Base-by-base conservation (phyloP, 225 moss, liverwort and hornwort species). In the Thuidium tamariscinum region DNA sequence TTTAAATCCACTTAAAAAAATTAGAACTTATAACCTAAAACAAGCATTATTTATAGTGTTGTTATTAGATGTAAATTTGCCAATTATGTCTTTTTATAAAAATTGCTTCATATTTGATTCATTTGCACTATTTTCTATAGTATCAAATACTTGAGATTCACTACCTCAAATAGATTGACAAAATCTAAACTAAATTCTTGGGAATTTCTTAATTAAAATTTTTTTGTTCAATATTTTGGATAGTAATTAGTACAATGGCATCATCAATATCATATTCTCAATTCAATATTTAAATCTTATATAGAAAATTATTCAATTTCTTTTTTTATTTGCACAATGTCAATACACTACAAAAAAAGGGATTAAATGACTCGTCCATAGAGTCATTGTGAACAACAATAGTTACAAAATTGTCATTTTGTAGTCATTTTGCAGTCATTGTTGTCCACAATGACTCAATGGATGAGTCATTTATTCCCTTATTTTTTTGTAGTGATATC, bases 321-420 rank as follows among this genome's bases (percentile, higher is more conserved):
- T n/a, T 65, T n/a, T 5, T 20, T n/a, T n/a, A 0, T n/a, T n/a
- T n/a, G 19, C 0, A 10, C 10, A n/a, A 65, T 2, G 4, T 20
- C 19, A 19, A 65, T 65, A n/a, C n/a, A 14, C 3, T 48, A n/a
- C n/a, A n/a, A n/a, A n/a, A n/a, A n/a, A n/a, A n/a, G n/a, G n/a
- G n/a, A n/a, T n/a, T n/a, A n/a, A n/a, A n/a, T n/a, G n/a, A n/a
- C n/a, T n/a, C n/a, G n/a, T n/a, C n/a, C n/a, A n/a, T n/a, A n/a
- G n/a, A n/a, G n/a, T n/a, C n/a, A n/a, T n/a, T n/a, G n/a, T n/a
- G n/a, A n/a, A n/a, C n/a, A n/a, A n/a, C n/a, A n/a, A n/a, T n/a
- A n/a, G n/a, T n/a, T n/a, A n/a, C n/a, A n/a, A n/a, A n/a, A n/a
- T n/a, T n/a, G n/a, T n/a, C n/a, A n/a, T n/a, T n/a, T n/a, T n/a